Base-by-base conservation (phyloP, 179 eudicot genomes). In the Silene coronaria region DNA sequence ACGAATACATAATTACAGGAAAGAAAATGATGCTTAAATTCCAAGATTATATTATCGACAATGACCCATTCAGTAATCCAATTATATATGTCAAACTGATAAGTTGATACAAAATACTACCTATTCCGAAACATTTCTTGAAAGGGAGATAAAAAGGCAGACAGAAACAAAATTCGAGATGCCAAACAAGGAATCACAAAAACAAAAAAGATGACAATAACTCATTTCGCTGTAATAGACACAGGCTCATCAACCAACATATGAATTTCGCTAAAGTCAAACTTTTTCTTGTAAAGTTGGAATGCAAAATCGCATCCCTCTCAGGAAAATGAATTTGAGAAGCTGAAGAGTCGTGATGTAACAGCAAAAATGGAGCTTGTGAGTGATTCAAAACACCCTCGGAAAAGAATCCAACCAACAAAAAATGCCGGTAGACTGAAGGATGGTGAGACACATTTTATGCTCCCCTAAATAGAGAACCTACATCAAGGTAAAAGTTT, bases 161-260 rank as follows among this genome's bases (percentile, higher is more conserved):
- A 62, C n/a, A 67, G 26, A 67, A 12, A 6, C 48, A 65, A 17
- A 28, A 6, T 38, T 38, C 2, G 34, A 22, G 45, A 65, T 12
- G 67, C 38, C 21, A 28, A 26, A 30, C 42, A 64, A 22, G 69
- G 17, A 64, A 64, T 30, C 69, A 30, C 42, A 3, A 64, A 64
- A 61, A 64, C 69, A n/a, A 64, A n/a, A 62, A 34, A 13, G 67
- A 28, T 64, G 69, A 65, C 69, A 65, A 32, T 30, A 28, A 64
- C 11, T 21, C 45, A 30, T 16, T 26, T 22, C 11, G 14, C 36
- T 13, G 8, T 13, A 14, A 63, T 19, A 23, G 66, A 61, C 21
- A 61, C 30, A 24, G 32, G 26, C 27, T 6, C 11, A 17, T 19
- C 63, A 59, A 51, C 17, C 57, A 10, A 51, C 57, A 51, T 10